Conservation (phyloP, 2,329 filamentous ascomycete species). For the Trichophyton mentagrophytes region DNA sequence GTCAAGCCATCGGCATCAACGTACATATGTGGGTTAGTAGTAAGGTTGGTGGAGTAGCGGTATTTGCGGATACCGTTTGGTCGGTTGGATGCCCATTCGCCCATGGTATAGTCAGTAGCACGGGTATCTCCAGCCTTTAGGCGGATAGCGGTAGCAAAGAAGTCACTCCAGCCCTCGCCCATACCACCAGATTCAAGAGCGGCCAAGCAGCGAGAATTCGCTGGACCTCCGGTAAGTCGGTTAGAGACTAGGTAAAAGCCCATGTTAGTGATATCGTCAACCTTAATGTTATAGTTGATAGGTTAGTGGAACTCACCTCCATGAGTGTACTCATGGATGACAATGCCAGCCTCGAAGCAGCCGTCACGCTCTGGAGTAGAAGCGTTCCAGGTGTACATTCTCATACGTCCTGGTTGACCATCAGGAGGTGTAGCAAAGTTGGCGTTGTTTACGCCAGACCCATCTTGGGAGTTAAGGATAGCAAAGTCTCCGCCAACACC, state of each 20-base stretch:
- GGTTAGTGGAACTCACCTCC: constrained; percentile 7
- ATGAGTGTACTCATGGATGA: constrained; percentile 12
- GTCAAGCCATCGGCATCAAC: constrained; percentile 4
- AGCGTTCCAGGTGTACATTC: constrained; percentile 11
- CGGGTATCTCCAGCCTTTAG: constrained; percentile 8
- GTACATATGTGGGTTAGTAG: constrained; percentile 11
- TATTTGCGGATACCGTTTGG: constrained; percentile 8
- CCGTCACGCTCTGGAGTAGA: constrained; percentile 9
- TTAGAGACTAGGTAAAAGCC: constrained; percentile 7
- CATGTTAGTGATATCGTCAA: neutral
- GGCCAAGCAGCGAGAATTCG: constrained; percentile 9
- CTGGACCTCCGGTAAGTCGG: constrained; percentile 10
- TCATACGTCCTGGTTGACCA: constrained; percentile 12
- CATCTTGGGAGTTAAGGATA: constrained; percentile 12
- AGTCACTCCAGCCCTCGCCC: constrained; percentile 12
- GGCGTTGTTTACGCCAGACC: constrained; percentile 11
- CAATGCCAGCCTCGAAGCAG: constrained; percentile 11
- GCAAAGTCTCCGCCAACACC: constrained; percentile 10
- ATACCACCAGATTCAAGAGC: constrained; percentile 11
- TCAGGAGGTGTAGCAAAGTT: constrained; percentile 13
- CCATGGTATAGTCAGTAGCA: constrained; percentile 10
- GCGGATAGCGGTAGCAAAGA: constrained; percentile 10
- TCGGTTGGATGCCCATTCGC: constrained; percentile 6
- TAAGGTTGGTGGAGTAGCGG: constrained; percentile 9
- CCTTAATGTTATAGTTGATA: neutral